Percentiles rank a stretch among this genome's conserved stretches.
Evolutionary conservation across 495 filamentous ascomycete genomes (phyloP).

Genomic region (Thozetella sp.): DNA sequence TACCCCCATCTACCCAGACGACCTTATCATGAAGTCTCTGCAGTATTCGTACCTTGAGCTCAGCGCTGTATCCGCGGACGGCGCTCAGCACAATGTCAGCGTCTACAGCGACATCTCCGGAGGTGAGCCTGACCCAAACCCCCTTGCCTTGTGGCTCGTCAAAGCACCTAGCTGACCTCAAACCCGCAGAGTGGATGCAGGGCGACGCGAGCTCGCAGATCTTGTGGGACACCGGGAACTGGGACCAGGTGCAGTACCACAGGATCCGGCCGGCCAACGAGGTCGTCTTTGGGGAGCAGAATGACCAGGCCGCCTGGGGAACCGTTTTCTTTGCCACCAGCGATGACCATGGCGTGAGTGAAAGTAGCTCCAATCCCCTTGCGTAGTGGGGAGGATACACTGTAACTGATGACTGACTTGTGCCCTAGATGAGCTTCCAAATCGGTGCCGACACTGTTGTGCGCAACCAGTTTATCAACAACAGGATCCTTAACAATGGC

Average conservation of each 20-base stretch:
- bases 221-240: neutral
- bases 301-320: conserved; percentile 79
- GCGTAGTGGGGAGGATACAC: conserved; percentile 1
- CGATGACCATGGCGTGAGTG: conserved; percentile 31
- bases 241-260: neutral
- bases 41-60: conserved; percentile 85
- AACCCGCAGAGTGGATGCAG: conserved; percentile 57
- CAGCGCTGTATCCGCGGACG: conserved; percentile 54
- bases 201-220: conserved; percentile 39
- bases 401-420: no score
- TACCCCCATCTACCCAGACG: conserved; percentile 85
- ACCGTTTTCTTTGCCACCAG: conserved; percentile 36
- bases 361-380: neutral
- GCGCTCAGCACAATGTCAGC: conserved; percentile 66
- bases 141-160: conserved; percentile 49
- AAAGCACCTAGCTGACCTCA: conserved; percentile 29
- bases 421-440: conserved; percentile 61
- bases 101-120: conserved; percentile 87
- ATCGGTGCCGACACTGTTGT: conserved; percentile 69
- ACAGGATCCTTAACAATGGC: conserved; percentile 8
- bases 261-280: neutral
- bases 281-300: conserved; percentile 40
- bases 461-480: conserved; percentile 65
- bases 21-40: conserved; percentile 81
- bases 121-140: conserved; percentile 53